Base-by-base conservation (phyloP, 768 basidiomycete genomes). In the Tylopilus balloui region DNA sequence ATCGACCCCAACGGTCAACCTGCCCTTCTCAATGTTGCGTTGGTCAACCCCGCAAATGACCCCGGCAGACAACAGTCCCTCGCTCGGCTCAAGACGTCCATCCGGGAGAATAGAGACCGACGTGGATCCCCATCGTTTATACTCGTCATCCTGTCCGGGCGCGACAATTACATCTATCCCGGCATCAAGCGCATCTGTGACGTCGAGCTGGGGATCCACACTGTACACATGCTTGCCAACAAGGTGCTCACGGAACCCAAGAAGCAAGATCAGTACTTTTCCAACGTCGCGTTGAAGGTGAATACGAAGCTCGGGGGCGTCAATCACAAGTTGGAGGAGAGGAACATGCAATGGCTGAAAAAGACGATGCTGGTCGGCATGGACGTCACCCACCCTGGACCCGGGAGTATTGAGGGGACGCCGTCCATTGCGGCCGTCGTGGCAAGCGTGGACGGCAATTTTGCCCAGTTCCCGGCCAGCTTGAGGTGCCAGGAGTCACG, bases 351-450 rank as follows among this genome's bases (percentile, higher is more conserved):
- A 31, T 91, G 88, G 88, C 67, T 91, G 40, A 78, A 64, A 1
- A 76, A 75, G 45, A 91, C 89, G 10, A 92, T 92, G 84, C 69
- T 92, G 60, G 82, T 92, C 3, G 90, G 90, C 0, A 87, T 89
- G 54, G 88, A 92, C 59, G 87, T 89, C 0, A 91, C 87, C 0
- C 88, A 92, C 54, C 86, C 88, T 4, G 78, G 85, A 2, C 84
- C 85, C 1, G 75, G 69, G 6, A 86, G 84, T 54, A 63, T 72
- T 43, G 74, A 74, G 3, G 90, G 89, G 3, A 83, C 88, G 1
- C 90, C 90, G 3, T 89, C 87, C 0, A 85, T 92, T 37, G 87
- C 86, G 0, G 89, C 88, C 0, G 84, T 92, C 10, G 90, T 92
- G 3, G 89, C 85, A 0, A 91, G 81, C 50, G 71, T 81, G 1